These are phyloP conservation scores for Phytophthora cryptogea DNA, from an alignment of 352 stramenopile species.

Conservation along the genomic window DNA sequence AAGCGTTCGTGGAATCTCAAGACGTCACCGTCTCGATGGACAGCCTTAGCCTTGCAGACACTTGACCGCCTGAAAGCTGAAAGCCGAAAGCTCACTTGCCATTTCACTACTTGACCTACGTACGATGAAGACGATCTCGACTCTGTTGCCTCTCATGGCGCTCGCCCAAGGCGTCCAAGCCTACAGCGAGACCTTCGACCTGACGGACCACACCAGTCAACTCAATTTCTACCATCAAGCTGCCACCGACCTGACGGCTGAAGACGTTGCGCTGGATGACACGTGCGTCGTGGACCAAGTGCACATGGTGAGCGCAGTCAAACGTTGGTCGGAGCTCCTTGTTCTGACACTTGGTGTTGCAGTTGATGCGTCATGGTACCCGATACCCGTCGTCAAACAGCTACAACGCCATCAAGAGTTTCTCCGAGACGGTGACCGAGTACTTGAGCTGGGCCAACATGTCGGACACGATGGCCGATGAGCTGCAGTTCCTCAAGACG, in stretches of 20 bases:
- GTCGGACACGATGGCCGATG: slow-evolving; percentile 32
- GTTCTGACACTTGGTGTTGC: not conserved
- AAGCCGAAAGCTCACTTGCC: slow-evolving; percentile 23
- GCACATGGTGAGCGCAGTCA: slow-evolving; percentile 30
- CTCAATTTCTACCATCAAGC: slow-evolving; percentile 65
- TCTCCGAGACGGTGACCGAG: slow-evolving; percentile 35
- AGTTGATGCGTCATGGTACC: slow-evolving; percentile 54
- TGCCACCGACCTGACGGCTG: slow-evolving; percentile 38
- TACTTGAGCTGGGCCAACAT: slow-evolving; percentile 36
- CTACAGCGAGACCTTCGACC: slow-evolving; percentile 52
- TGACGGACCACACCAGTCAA: slow-evolving; percentile 63
- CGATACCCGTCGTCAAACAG: slow-evolving; percentile 59
- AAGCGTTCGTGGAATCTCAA: slow-evolving; percentile 13
- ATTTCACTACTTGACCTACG: slow-evolving; percentile 24
- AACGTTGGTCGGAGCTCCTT: too few relatives aligned
- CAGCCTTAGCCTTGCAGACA: not conserved
- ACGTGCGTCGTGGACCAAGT: slow-evolving; percentile 56
- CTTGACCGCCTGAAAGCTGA: not conserved
- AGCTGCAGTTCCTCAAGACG: slow-evolving; percentile 48
- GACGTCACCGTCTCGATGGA: slow-evolving; percentile 4
- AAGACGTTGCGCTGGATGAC: slow-evolving; percentile 45
- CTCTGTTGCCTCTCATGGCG: slow-evolving; percentile 18
- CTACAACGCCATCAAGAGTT: slow-evolving; percentile 45
- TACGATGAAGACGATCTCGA: slow-evolving; percentile 40
- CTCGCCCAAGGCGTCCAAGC: slow-evolving; percentile 18